Evolutionary conservation across 352 stramenopile species (phyloP).

Genomic region (Stephanocyclus meneghinianus): DNA sequence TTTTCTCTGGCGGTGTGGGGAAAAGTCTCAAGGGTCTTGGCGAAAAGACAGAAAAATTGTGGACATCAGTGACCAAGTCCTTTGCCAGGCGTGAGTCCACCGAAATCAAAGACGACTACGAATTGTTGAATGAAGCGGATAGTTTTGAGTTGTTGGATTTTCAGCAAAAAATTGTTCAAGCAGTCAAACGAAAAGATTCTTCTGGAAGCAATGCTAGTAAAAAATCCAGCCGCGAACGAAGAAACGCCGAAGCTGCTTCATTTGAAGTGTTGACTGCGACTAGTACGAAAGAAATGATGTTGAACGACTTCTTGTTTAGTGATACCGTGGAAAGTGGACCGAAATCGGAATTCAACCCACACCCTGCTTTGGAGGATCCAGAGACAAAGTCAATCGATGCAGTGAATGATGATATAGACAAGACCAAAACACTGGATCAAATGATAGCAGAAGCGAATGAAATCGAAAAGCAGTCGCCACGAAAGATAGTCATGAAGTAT

Average conservation of each 20-base stretch:
- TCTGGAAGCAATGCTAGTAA: too few relatives aligned
- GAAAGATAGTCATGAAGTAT: slow-evolving; percentile 14
- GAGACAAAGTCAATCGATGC: neutral
- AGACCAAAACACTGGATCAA: slow-evolving; percentile 34
- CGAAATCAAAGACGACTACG: neutral
- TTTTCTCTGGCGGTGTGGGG: slow-evolving; percentile 17
- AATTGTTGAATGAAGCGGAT: neutral
- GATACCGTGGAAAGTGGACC: neutral
- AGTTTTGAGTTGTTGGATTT: slow-evolving; percentile 5
- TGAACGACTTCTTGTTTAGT: neutral
- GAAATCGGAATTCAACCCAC: neutral
- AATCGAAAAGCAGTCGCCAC: slow-evolving; percentile 27
- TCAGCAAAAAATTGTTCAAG: neutral
- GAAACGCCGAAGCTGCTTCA: too few relatives aligned
- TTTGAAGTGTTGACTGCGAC: too few relatives aligned
- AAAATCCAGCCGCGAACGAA: neutral
- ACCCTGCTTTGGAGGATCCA: too few relatives aligned
- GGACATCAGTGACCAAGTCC: slow-evolving; percentile 30
- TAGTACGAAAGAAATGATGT: neutral
- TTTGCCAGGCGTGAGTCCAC: slow-evolving; percentile 16
- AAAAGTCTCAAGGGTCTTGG: slow-evolving; percentile 36
- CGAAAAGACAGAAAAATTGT: slow-evolving; percentile 35
- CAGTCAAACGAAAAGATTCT: slow-evolving; percentile 2
- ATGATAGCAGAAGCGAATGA: slow-evolving; percentile 46
- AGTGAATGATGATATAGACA: neutral